Conservation (phyloP, 176 grass and related monocot genomes). For the Bolboschoenus planiculmis region DNA sequence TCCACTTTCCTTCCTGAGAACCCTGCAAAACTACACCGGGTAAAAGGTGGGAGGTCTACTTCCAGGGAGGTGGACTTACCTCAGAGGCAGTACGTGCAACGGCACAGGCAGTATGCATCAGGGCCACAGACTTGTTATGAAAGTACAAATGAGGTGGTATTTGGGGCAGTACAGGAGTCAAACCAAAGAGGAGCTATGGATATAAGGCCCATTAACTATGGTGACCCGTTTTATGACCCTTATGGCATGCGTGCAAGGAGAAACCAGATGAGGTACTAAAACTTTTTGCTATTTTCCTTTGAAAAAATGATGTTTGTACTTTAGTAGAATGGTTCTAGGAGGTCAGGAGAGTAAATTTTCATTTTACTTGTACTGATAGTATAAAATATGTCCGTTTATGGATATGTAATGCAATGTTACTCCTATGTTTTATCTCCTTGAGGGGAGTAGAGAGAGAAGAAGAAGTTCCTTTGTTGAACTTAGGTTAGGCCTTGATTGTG, state of each 20-base stretch:
- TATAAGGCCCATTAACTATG: slow-evolving; percentile 49
- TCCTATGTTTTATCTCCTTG: background rate
- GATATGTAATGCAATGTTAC: background rate
- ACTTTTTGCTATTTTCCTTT: slow-evolving; percentile 18
- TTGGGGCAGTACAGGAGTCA: slow-evolving; percentile 76
- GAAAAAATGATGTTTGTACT: background rate
- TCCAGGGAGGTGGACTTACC: slow-evolving; percentile 45
- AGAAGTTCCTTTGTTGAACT: background rate
- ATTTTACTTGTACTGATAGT: background rate
- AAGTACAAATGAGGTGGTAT: slow-evolving; percentile 67
- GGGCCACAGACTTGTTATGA: slow-evolving; percentile 75
- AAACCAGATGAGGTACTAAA: slow-evolving; percentile 39
- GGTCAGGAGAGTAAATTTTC: background rate
- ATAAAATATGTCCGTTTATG: background rate
- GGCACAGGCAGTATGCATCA: slow-evolving; percentile 53
- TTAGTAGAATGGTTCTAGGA: background rate
- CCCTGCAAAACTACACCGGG: slow-evolving; percentile 67
- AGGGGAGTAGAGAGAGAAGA: background rate
- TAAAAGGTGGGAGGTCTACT: slow-evolving; percentile 43
- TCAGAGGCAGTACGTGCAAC: slow-evolving; percentile 68
- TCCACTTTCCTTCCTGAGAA: slow-evolving; percentile 81
- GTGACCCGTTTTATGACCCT: slow-evolving; percentile 42
- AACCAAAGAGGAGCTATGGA: slow-evolving; percentile 41
- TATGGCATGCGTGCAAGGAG: slow-evolving; percentile 44
- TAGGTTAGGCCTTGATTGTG: background rate